Percentiles rank a stretch among this genome's conserved stretches.
Conservation (phyloP, 169 alveolate species). For the Neospora caninum region DNA sequence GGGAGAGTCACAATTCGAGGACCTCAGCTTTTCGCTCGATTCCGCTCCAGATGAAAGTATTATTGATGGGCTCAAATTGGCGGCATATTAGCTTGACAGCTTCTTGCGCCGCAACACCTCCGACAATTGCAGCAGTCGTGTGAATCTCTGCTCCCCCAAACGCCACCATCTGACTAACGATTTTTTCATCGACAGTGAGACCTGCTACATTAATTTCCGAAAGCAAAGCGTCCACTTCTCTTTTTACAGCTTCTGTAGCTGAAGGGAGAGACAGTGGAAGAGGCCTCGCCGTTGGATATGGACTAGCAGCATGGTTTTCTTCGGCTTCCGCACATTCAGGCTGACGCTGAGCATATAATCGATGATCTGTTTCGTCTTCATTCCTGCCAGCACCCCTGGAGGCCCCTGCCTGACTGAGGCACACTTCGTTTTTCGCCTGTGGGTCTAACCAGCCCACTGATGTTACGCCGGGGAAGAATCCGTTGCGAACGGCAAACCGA, state of each 20-base stretch:
- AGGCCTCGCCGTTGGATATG: neutral
- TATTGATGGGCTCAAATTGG: conserved; percentile 85
- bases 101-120: conserved; percentile 90
- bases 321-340: neutral
- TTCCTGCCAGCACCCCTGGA: neutral
- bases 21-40: conserved; percentile 72
- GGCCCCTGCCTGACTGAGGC: neutral
- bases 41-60: conserved; percentile 87
- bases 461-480: conserved; percentile 76
- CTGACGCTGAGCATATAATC: neutral
- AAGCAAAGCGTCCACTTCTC: conserved; percentile 67
- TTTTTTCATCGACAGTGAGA: conserved; percentile 48
- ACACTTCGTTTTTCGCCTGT: neutral
- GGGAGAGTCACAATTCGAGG: conserved; percentile 66
- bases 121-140: conserved; percentile 83
- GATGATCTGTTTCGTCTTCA: neutral
- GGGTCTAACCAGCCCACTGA: neutral
- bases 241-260: conserved; percentile 63
- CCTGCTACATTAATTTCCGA: conserved; percentile 43
- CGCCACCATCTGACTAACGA: conserved; percentile 79
- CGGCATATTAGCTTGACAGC: conserved; percentile 85
- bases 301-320: neutral
- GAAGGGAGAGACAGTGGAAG: conserved; percentile 37
- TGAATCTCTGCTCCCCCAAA: conserved; percentile 80
- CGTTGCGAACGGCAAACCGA: conserved; percentile 67